Percentiles rank a stretch among this genome's conserved stretches.
These are phyloP conservation scores for Chaetomiaceae sp. DNA, from an alignment of 2,329 filamentous ascomycete genomes.

Conservation along the genomic window DNA sequence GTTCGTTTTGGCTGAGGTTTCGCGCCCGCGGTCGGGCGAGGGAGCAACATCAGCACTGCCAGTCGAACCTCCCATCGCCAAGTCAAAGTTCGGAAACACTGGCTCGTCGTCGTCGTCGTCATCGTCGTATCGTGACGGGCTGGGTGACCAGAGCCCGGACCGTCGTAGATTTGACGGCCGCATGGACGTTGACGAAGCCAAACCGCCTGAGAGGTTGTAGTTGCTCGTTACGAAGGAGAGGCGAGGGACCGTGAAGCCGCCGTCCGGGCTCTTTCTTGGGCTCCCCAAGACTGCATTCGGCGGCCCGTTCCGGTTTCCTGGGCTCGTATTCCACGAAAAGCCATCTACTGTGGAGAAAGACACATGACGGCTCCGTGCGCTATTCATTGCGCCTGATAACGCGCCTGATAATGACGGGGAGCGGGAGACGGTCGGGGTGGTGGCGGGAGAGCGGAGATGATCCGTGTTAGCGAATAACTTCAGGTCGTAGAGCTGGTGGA, in stretches of 20 bases:
- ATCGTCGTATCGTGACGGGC: constrained; percentile 32
- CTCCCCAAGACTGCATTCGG: constrained; percentile 36
- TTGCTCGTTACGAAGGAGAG: constrained; percentile 12
- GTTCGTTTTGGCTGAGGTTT: background rate
- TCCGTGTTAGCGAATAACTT: constrained; percentile 69
- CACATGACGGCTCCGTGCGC: constrained; percentile 36
- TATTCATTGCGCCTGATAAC: constrained; percentile 26
- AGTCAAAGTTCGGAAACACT: constrained; percentile 46
- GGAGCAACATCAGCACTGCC: background rate
- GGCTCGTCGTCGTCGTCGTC: constrained; percentile 48
- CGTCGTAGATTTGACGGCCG: constrained; percentile 25
- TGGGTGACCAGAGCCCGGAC: constrained; percentile 44
- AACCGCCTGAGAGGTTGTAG: constrained; percentile 35
- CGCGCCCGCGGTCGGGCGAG: background rate
- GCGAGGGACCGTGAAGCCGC: constrained; percentile 11
- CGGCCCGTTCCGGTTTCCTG: constrained; percentile 40
- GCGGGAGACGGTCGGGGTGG: constrained; percentile 30
- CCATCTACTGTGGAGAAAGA: constrained; percentile 32
- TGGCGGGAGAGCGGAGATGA: constrained; percentile 51
- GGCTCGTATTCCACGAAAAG: constrained; percentile 20
- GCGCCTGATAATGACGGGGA: constrained; percentile 30
- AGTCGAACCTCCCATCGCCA: background rate
- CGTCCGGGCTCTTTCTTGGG: constrained; percentile 29
- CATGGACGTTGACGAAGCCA: constrained; percentile 28
- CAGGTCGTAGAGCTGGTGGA: constrained; percentile 64